Evolutionary conservation across 2,329 filamentous ascomycete species (phyloP), one percentile per base, ranked within the genome.

Genomic region (Monosporascus sp.): DNA sequence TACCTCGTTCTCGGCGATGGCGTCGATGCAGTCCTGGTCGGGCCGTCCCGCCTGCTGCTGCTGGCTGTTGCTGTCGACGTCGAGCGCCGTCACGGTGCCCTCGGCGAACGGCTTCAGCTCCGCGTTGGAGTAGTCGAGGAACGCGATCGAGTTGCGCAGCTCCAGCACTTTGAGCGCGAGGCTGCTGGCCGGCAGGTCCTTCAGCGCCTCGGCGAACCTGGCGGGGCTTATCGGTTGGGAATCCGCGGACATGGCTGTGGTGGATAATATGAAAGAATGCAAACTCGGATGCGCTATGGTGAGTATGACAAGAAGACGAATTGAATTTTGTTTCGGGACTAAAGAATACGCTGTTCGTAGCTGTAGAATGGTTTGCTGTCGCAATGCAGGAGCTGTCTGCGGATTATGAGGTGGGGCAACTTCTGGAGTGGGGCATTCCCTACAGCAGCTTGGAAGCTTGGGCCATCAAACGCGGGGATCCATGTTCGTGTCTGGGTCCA

Each of bases 151-250:
- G 78, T 90, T 91, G 67, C 82, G 83, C 56, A 92, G 78, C 69
- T 92, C 89, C 65, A 87, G 81, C 54, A 87, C 81, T 71, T 91
- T 91, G 70, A 87, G 77, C 70, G 88, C 84, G 6, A 92, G 83
- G 53, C 79, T 79, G 57, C 80, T 77, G 59, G 85, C 68, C 41
- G 87, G 81, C 52, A 92, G 83, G 55, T 85, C 81, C 59, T 78
- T 75, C 59, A 92, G 77, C 24, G 88, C 88, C 56, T 76, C 74
- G 64, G 84, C 82, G 73, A 89, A 90, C 65, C 80, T 80, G 18
- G 75, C 68, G 25, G 83, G 74, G 46, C 78, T 71, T 65, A 89
- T 89, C 54, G 86, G 85, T 11, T 67, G 64, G 6, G 83, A 68
- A 62, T 82, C 79, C 52, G 81, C 75, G n/a, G 85, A 85, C 84